phyloP scores from a whole-genome alignment of 345 rosid species.

The Acer yangbiense region DNA sequence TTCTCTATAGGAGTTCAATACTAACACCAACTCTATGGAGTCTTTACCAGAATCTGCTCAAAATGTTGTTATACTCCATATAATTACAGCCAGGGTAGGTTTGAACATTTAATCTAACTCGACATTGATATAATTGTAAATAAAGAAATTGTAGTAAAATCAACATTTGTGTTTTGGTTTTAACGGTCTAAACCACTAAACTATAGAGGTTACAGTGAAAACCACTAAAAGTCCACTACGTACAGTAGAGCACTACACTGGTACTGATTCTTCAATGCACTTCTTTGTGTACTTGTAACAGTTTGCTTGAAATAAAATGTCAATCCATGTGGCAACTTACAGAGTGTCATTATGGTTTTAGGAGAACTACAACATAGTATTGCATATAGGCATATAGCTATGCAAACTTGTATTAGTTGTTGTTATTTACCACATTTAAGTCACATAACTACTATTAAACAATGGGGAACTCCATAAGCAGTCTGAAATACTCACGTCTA shows the following conservation, averaged over 20 bases:
- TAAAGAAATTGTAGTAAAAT: background rate
- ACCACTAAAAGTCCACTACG: background rate
- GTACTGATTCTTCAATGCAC: background rate
- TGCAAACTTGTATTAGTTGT: background rate
- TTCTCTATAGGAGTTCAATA: slow-evolving; percentile 3
- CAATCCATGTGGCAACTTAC: background rate
- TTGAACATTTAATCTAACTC: slow-evolving; percentile 10
- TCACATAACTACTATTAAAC: background rate
- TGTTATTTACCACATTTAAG: background rate
- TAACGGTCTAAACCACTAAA: background rate
- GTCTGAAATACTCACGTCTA: slow-evolving; percentile 66
- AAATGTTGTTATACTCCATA: background rate
- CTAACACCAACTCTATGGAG: background rate
- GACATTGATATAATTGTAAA: background rate
- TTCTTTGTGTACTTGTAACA: background rate
- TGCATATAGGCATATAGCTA: background rate
- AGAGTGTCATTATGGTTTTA: background rate
- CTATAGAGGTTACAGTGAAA: background rate
- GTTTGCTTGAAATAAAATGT: slow-evolving; percentile 1
- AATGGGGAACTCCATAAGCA: slow-evolving; percentile 14
- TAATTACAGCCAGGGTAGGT: background rate
- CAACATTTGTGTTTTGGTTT: background rate
- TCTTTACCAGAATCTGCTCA: background rate
- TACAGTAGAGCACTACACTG: background rate
- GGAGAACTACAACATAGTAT: background rate